Percentiles rank a stretch among this genome's conserved stretches.
Conservation (phyloP, 495 filamentous ascomycete genomes). For the Daldinia concentrica region DNA sequence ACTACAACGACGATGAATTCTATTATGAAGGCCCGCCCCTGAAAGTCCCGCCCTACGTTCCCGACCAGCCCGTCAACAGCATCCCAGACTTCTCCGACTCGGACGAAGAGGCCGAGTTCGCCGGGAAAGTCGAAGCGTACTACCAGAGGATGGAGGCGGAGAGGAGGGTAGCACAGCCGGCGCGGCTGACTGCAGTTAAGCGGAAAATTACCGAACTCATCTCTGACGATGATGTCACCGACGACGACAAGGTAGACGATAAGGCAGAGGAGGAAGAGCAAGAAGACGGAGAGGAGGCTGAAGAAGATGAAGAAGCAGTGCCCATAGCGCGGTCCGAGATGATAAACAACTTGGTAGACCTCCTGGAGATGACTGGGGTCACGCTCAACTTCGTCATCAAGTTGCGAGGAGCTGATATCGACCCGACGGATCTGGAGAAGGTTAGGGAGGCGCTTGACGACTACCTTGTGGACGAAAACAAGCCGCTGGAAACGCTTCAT, state of each 20-base stretch:
- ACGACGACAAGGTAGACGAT: not conserved
- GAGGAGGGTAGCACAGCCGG: not conserved
- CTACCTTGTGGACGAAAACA: not conserved
- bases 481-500: not conserved
- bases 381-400: constrained; percentile 10
- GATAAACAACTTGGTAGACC: constrained; percentile 1
- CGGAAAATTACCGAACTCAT: not conserved
- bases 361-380: not conserved
- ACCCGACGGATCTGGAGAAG: not conserved
- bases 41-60: not conserved
- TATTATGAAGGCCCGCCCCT: no score
- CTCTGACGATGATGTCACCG: not conserved
- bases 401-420: not conserved
- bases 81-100: constrained; percentile 3
- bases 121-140: not conserved
- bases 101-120: constrained; percentile 5
- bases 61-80: not conserved
- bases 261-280: not conserved
- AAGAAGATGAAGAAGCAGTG: not conserved
- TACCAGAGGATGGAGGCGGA: not conserved
- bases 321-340: not conserved
- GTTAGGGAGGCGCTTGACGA: not conserved
- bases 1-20: not conserved
- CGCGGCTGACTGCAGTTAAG: not conserved
- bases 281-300: not conserved